Base-by-base conservation (phyloP, 257 asterid species). In the Petunia axillaris region DNA sequence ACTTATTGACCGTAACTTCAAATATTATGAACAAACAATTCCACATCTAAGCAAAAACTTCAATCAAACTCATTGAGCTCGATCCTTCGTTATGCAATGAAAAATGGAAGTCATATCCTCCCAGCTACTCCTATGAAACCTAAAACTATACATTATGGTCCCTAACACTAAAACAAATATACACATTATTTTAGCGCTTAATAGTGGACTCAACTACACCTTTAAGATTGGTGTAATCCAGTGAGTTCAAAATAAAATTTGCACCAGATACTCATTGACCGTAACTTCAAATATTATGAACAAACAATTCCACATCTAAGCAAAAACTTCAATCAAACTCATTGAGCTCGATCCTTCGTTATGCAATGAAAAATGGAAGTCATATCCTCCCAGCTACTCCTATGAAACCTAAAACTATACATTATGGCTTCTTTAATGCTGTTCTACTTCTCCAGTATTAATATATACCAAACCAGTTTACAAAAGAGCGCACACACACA, bases 31-130 rank as follows among this genome's bases (percentile, higher is more conserved):
- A 11, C 3, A 70, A 50, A 50, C 15, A 73, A 16, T 50, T 53
- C 36, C 11, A 2, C 13, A 4, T 73, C 11, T 5, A 73, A 1
- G 16, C 43, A 70, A 48, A 25, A 46, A 70, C 59, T 46, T 70
- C 39, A 36, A 25, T 50, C 5, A 7, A 36, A 36, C 63, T 50
- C 78, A 60, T 50, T 50, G 36, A 73, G 62, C 13, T 50, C 2
- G 62, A 36, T 73, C 77, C 36, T 38, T 11, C 10, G 4, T 41
- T 46, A 70, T 4, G 37, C 55, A 68, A 68, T 11, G 40, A 68
- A 68, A 68, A 43, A 70, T 5, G 77, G 59, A 10, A 25, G 40
- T 70, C 78, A 73, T 50, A 52, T 52, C 25, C 36, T 50, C 62
- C 10, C 35, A 50, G 78, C 3, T 57, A 8, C 46, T 35, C 78